Evolutionary conservation across 2,329 filamentous ascomycete species (phyloP).

Genomic region (Dactylellina parvicollis): DNA sequence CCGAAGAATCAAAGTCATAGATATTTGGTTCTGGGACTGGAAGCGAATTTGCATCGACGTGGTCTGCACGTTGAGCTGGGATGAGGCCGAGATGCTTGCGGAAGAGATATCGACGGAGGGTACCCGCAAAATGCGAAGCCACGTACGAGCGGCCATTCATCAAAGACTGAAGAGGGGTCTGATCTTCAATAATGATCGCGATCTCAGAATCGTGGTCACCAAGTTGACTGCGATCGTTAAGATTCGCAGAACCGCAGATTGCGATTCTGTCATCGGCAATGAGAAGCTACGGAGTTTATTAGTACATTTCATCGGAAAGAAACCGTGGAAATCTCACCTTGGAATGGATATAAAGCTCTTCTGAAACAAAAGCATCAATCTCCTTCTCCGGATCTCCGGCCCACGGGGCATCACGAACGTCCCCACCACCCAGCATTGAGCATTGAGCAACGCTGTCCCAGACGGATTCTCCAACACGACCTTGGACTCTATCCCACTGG

Average conservation of each 20-base stretch:
- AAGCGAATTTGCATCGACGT: conserved; percentile 77
- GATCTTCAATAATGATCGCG: conserved; percentile 86
- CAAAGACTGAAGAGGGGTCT: conserved; percentile 72
- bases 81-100: conserved; percentile 90
- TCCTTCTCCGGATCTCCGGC: conserved; percentile 67
- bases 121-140: conserved; percentile 79
- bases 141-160: conserved; percentile 79
- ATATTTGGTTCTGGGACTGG: conserved; percentile 78
- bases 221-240: conserved; percentile 78
- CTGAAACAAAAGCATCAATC: conserved; percentile 71
- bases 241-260: conserved; percentile 80
- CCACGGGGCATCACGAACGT: conserved; percentile 72
- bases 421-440: conserved; percentile 82
- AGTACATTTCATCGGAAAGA: conserved; percentile 10
- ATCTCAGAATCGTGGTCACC: conserved; percentile 88
- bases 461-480: conserved; percentile 65
- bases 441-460: conserved; percentile 81
- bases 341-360: conserved; percentile 72
- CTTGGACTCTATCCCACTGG: conserved; percentile 76
- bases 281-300: conserved; percentile 66
- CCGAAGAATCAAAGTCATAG: conserved; percentile 75
- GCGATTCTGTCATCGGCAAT: conserved; percentile 84
- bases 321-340: conserved; percentile 64
- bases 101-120: conserved; percentile 84
- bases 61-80: conserved; percentile 75